phyloP scores from a whole-genome alignment of 805 yeast species.

The Yarrowia sp. region DNA sequence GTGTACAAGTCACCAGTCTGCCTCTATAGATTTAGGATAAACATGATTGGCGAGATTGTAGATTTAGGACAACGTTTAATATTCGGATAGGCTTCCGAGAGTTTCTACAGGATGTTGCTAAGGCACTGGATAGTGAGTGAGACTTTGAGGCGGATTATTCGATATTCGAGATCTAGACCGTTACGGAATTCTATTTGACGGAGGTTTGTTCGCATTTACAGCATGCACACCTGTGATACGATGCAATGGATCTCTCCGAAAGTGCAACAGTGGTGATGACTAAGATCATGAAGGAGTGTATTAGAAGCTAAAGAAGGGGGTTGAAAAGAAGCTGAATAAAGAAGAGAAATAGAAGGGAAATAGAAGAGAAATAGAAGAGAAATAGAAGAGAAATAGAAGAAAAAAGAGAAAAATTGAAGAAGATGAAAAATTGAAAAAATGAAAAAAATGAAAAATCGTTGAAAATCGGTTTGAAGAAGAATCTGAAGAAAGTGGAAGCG shows the following conservation, averaged over 20 bases:
- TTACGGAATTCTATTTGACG: too few species aligned
- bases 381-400: neutral
- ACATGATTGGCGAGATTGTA: neutral
- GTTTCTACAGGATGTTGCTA: neutral
- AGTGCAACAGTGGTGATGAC: neutral
- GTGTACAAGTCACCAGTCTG: too few species aligned
- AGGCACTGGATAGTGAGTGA: too few species aligned
- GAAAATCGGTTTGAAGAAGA: too few species aligned
- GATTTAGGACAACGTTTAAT: neutral
- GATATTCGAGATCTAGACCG: too few species aligned
- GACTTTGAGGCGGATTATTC: too few species aligned
- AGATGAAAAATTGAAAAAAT: too few species aligned
- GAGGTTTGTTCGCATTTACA: too few species aligned
- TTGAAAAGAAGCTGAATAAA: neutral
- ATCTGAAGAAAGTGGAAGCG: neutral
- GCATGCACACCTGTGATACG: too few species aligned
- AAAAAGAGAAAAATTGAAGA: neutral
- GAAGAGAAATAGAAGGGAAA: neutral
- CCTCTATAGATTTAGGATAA: too few species aligned
- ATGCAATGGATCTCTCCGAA: too few species aligned
- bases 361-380: neutral
- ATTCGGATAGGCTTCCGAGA: slow-evolving; percentile 14
- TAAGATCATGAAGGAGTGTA: neutral
- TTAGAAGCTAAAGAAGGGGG: neutral
- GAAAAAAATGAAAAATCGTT: too few species aligned